Percentiles rank a stretch among this genome's conserved stretches.
phyloP scores from a whole-genome alignment of 2,329 filamentous ascomycete genomes.

The Aureobasidium subglaciale region DNA sequence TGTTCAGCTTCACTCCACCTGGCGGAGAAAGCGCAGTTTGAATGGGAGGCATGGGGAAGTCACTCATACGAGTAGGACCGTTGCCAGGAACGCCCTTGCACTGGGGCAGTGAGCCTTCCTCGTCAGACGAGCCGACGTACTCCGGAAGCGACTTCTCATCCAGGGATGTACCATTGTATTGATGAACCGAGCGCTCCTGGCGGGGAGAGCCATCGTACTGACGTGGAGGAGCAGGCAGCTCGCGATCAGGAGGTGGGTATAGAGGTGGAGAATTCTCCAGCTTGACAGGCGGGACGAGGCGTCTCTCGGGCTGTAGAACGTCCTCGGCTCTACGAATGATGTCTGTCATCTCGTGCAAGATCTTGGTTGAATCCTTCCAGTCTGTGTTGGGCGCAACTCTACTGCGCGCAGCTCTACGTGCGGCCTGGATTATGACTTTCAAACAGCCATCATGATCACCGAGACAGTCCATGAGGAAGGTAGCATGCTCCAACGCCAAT shows the following conservation, averaged over 20 bases:
- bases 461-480: slow-evolving; percentile 88
- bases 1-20: neutral
- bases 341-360: slow-evolving; percentile 77
- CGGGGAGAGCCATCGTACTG: neutral
- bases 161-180: too few relatives aligned
- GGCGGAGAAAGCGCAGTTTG: neutral
- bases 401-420: slow-evolving; percentile 84
- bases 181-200: neutral
- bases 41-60: neutral
- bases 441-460: slow-evolving; percentile 73
- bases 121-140: too few relatives aligned
- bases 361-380: slow-evolving; percentile 83
- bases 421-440: slow-evolving; percentile 70
- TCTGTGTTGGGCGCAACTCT: slow-evolving; percentile 90
- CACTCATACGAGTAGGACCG: too few relatives aligned
- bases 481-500: slow-evolving; percentile 84
- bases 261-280: neutral
- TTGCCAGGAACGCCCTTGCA: too few relatives aligned
- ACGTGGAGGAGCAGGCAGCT: neutral
- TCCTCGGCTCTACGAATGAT: slow-evolving; percentile 72
- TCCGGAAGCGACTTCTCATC: too few relatives aligned
- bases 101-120: too few relatives aligned
- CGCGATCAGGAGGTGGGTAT: slow-evolving; percentile 1
- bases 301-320: neutral
- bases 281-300: neutral